phyloP scores from a whole-genome alignment of 2,329 filamentous ascomycete species.

The Fusarium aywerte region DNA sequence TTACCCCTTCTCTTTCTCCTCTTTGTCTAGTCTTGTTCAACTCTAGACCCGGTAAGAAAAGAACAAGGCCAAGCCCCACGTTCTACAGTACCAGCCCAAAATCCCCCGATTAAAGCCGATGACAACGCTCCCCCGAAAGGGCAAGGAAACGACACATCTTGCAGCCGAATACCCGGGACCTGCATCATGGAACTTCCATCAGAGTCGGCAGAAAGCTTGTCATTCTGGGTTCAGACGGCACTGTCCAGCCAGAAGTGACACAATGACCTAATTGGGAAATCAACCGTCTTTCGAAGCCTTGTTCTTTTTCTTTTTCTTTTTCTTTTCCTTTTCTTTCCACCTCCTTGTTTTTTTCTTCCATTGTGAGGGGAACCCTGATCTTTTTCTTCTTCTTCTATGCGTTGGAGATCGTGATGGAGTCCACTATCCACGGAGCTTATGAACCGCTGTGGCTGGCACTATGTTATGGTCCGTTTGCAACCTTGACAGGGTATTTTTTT shows the following conservation, averaged over 20 bases:
- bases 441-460: conserved; percentile 5
- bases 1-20: background rate
- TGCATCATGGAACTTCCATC: conserved; percentile 38
- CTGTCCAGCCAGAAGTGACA: conserved; percentile 43
- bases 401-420: conserved; percentile 26
- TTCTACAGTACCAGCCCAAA: conserved; percentile 7
- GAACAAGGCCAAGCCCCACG: conserved; percentile 24
- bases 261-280: conserved; percentile 46
- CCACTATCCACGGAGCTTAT: conserved; percentile 16
- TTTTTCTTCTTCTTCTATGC: background rate
- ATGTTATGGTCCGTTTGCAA: conserved; percentile 9
- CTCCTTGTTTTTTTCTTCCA: conserved; percentile 3
- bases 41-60: background rate
- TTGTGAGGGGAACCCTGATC: conserved; percentile 26
- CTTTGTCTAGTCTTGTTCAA: background rate
- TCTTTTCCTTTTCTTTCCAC: conserved; percentile 2
- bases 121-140: conserved; percentile 45
- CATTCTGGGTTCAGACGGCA: conserved; percentile 15
- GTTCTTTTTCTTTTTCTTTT: conserved; percentile 18
- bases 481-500: background rate
- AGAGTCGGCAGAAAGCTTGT: conserved; percentile 43
- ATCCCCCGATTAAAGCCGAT: conserved; percentile 40
- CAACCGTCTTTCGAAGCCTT: conserved; percentile 32
- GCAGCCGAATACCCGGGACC: conserved; percentile 46
- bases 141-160: conserved; percentile 49